Percentiles rank a stretch among this genome's conserved stretches.
phyloP scores from a whole-genome alignment of 345 rosid species.

The Boechera stricta region DNA sequence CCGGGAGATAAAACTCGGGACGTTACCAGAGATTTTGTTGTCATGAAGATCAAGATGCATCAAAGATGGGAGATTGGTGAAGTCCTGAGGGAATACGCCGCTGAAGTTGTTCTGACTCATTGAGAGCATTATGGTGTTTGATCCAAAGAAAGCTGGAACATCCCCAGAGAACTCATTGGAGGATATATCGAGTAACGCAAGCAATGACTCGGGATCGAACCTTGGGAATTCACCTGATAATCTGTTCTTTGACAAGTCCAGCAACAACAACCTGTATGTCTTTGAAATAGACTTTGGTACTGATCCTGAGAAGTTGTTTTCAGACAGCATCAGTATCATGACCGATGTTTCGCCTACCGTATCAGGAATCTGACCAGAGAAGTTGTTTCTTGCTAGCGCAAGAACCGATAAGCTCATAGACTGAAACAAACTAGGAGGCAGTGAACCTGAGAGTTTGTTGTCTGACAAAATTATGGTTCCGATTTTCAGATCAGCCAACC shows the following conservation, averaged over 20 bases:
- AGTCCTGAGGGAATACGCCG: constrained; percentile 36
- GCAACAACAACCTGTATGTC: constrained; percentile 6
- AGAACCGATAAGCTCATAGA: constrained; percentile 37
- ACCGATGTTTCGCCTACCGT: constrained; percentile 46
- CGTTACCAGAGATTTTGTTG: constrained; percentile 45
- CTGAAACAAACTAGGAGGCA: constrained; percentile 52
- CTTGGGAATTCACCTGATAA: constrained; percentile 48
- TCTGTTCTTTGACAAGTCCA: constrained; percentile 47
- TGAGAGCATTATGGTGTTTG: constrained; percentile 1
- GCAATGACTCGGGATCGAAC: constrained; percentile 15
- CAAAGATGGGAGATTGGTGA: constrained; percentile 35
- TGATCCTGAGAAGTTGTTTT: constrained; percentile 48
- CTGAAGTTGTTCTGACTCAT: constrained; percentile 40
- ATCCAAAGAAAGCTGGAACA: constrained; percentile 41
- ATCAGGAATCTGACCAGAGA: constrained; percentile 52
- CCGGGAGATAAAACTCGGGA: constrained; percentile 39
- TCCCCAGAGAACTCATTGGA: constrained; percentile 43
- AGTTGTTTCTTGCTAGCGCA: constrained; percentile 51
- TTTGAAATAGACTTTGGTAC: constrained; percentile 46
- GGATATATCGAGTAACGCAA: constrained; percentile 32
- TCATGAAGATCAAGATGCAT: constrained; percentile 51
- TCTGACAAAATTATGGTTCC: constrained; percentile 47
- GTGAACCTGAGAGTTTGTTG: constrained; percentile 50
- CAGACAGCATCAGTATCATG: constrained; percentile 22
- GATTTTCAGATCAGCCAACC: constrained; percentile 49